These are phyloP conservation scores for Arthrocladium fulminans DNA, from an alignment of 2,329 filamentous ascomycete genomes.

Conservation along the genomic window DNA sequence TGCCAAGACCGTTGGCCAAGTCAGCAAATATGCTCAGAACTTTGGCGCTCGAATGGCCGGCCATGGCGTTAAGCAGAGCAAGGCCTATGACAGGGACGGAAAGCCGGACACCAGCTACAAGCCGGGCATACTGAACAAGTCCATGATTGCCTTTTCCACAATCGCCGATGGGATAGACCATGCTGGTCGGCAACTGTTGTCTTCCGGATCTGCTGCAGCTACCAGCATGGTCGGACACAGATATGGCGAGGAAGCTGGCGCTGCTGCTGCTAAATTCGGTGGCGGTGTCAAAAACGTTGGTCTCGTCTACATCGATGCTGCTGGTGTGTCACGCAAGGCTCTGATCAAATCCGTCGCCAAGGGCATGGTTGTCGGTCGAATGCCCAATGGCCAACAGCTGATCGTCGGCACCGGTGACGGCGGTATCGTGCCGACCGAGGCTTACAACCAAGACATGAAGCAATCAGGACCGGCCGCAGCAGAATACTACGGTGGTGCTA, in stretches of 20 bases:
- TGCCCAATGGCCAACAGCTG: constrained; percentile 41
- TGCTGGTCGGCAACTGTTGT: constrained; percentile 68
- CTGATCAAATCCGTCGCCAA: constrained; percentile 93
- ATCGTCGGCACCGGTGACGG: constrained; percentile 41
- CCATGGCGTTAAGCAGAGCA: constrained; percentile 49
- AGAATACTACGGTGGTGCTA: constrained; percentile 12
- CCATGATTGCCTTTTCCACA: constrained; percentile 90
- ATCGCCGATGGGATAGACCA: constrained; percentile 90
- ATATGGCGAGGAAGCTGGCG: constrained; percentile 77
- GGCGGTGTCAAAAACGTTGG: constrained; percentile 93
- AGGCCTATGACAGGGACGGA: constrained; percentile 62
- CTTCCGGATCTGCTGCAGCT: constrained; percentile 65
- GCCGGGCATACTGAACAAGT: constrained; percentile 89
- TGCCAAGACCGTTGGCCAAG: constrained; percentile 75
- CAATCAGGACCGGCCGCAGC: constrained; percentile 11
- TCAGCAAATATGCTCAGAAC: constrained; percentile 79
- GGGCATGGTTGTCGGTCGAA: constrained; percentile 61
- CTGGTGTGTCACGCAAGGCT: constrained; percentile 79
- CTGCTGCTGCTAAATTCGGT: constrained; percentile 64
- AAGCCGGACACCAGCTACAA: constrained; percentile 60
- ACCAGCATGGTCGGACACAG: constrained; percentile 80
- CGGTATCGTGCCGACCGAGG: constrained; percentile 27
- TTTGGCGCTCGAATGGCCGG: constrained; percentile 67
- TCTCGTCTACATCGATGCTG: constrained; percentile 92
- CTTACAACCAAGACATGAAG: constrained; percentile 13